phyloP scores from a whole-genome alignment of 2,329 filamentous ascomycete genomes.

The Epichloe uncinata region DNA sequence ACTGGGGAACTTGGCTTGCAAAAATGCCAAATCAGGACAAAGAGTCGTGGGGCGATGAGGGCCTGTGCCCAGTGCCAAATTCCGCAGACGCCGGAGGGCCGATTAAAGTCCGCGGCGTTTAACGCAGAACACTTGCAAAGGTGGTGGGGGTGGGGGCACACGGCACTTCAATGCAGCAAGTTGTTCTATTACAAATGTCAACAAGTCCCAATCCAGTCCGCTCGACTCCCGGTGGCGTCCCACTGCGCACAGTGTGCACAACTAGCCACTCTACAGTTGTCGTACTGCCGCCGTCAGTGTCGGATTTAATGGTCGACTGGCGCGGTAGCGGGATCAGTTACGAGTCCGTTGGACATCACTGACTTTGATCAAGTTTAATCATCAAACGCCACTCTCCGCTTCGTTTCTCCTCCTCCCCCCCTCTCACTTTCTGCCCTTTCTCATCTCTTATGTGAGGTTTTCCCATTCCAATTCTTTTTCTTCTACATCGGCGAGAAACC shows the following conservation, averaged over 20 bases:
- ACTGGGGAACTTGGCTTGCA: neutral
- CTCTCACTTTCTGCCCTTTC: neutral
- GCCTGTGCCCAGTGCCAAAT: neutral
- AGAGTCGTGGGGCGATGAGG: neutral
- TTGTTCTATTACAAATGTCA: too few species aligned
- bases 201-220: too few species aligned
- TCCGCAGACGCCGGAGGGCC: neutral
- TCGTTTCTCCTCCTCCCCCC: neutral
- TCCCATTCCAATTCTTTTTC: neutral
- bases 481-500: too few species aligned
- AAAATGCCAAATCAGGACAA: neutral
- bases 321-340: neutral
- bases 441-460: neutral
- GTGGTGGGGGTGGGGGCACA: too few species aligned
- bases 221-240: too few species aligned
- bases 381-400: neutral
- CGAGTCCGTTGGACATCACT: neutral
- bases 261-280: neutral
- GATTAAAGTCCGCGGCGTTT: neutral
- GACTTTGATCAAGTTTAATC: neutral
- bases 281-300: neutral
- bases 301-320: neutral
- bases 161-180: too few species aligned
- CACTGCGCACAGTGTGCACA: neutral
- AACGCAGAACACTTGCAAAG: too few species aligned